Evolutionary conservation across 192 early-diverging fungal genomes (phyloP).

Genomic region (Podila verticillata): DNA sequence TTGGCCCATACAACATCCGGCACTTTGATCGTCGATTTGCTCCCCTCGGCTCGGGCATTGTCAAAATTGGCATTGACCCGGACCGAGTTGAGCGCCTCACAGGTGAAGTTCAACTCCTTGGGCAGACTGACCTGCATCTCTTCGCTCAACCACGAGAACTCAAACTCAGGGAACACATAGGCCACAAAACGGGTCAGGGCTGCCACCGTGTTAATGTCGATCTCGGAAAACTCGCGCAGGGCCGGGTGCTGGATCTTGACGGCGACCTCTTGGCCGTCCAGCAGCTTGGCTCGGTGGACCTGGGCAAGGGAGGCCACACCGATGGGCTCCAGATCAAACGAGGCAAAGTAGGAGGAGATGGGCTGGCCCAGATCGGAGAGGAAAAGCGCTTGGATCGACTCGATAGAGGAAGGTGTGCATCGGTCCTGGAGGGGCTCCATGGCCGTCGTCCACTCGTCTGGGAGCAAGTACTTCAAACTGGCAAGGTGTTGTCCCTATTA

Average conservation of each 20-base stretch:
- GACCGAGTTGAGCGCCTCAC: conserved; percentile 82
- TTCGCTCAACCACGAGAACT: conserved; percentile 89
- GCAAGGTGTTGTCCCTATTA: conserved; percentile 49
- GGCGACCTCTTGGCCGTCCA: conserved; percentile 80
- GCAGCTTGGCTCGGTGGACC: conserved; percentile 84
- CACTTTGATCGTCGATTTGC: conserved; percentile 66
- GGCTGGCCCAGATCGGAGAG: conserved; percentile 70
- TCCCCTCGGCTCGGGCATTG: conserved; percentile 46
- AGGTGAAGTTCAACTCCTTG: conserved; percentile 85
- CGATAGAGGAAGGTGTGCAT: conserved; percentile 78
- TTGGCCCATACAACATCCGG: conserved; percentile 84
- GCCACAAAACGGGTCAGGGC: conserved; percentile 72
- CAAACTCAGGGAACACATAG: conserved; percentile 87
- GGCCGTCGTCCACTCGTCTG: conserved; percentile 89
- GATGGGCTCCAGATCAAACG: conserved; percentile 85
- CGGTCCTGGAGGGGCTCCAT: conserved; percentile 86
- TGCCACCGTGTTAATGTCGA: conserved; percentile 82
- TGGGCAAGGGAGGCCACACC: conserved; percentile 96
- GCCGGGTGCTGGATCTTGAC: conserved; percentile 94
- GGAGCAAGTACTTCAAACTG: conserved; percentile 75
- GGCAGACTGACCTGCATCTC: conserved; percentile 89
- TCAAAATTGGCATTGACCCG: conserved; percentile 72
- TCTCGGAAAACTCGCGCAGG: conserved; percentile 76
- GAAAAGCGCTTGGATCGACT: conserved; percentile 77
- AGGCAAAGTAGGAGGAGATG: conserved; percentile 73